Evolutionary conservation across 345 rosid species (phyloP).

Genomic region (Atalantia buxifolia): DNA sequence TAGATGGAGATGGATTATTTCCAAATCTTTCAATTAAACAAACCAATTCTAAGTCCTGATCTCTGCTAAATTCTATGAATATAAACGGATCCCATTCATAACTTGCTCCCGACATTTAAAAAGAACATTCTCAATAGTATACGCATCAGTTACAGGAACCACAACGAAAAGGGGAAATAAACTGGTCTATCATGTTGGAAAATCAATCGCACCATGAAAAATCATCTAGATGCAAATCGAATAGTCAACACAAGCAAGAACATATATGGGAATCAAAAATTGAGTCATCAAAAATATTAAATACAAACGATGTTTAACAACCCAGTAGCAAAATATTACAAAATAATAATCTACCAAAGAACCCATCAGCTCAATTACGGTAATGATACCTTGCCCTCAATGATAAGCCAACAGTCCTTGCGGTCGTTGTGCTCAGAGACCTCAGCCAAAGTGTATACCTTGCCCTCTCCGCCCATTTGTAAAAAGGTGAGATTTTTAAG

Average conservation of each 20-base stretch:
- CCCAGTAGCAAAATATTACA: background rate
- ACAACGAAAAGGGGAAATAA: background rate
- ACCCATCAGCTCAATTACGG: background rate
- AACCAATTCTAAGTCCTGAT: background rate
- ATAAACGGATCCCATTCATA: background rate
- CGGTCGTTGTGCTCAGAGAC: slow-evolving; percentile 64
- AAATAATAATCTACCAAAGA: background rate
- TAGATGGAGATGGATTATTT: background rate
- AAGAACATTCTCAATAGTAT: background rate
- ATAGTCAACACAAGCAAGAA: background rate
- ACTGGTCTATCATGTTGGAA: background rate
- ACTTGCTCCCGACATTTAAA: background rate
- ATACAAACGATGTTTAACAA: background rate
- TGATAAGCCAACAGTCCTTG: slow-evolving; percentile 87
- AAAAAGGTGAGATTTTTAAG: background rate
- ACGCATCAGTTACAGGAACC: background rate
- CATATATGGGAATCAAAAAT: background rate
- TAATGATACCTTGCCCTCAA: slow-evolving; percentile 68
- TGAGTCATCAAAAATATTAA: background rate
- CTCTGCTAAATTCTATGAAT: background rate
- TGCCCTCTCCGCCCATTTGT: slow-evolving; percentile 56
- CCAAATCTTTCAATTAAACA: background rate
- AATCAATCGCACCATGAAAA: background rate
- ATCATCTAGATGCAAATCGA: background rate
- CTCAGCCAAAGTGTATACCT: slow-evolving; percentile 63